Base-by-base conservation (phyloP, 1,139 yeast genomes). In the Diutina siamensis region DNA sequence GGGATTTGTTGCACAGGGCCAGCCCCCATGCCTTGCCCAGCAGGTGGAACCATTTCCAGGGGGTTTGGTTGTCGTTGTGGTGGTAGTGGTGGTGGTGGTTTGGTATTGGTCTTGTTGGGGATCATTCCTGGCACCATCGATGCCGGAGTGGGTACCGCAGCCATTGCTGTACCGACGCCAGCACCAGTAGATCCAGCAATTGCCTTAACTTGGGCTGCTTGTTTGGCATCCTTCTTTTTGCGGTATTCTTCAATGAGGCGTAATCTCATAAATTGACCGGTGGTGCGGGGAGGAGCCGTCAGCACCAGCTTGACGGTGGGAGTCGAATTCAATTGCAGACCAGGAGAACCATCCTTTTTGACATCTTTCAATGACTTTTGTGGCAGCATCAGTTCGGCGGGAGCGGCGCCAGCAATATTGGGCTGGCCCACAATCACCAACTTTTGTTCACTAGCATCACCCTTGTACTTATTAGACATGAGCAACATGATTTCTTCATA, bases 401-500 rank as follows among this genome's bases (percentile, higher is more conserved):
- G 44, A 10, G 22, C 20, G 15, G 28, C 50, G 44, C 25, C 35
- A 12, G 44, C 35, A 13, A 32, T 21, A 2, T 35, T 35, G 19
- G 31, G 35, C 1, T 70, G 61, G 3, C 68, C 73, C 13, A 68
- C 73, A 19, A 67, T 66, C 41, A 70, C 67, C 55, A 70, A 63
- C 46, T 64, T 65, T 48, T 66, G 65, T 33, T 66, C 73, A 44
- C 59, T 60, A 3, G 63, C 53, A 46, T 68, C 72, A 46, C 70
- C 74, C 49, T 62, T 67, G 53, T 65, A 64, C 50, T 67, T 70
- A 53, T 64, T 67, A 2, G 74, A 68, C 45, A 71, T 59, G 45
- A 71, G 61, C 48, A 70, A 63, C 97, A 92, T 89, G 57, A 88
- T 71, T 58, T 86, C 95, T 62, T 92, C 97, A 62, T 85, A 88